Evolutionary conservation across 2,329 filamentous ascomycete genomes (phyloP), one percentile per base, ranked within the genome.

Genomic region (Fusarium protoensiforme): DNA sequence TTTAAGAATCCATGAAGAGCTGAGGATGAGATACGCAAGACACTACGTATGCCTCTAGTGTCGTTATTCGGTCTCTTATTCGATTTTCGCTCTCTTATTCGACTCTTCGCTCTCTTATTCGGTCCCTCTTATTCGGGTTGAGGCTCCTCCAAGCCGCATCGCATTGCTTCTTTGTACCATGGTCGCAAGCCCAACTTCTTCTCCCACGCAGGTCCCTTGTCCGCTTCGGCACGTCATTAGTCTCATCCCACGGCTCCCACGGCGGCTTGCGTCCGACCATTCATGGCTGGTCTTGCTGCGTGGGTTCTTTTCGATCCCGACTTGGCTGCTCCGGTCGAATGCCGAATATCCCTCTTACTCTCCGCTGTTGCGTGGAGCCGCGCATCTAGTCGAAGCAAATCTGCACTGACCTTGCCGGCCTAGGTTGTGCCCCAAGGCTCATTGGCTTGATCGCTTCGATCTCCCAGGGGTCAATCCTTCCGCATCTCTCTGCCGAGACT

Each of bases 41-140:
- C 27, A 43, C 11, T 39, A 46, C n/a, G 24, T 53, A 29, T 39
- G 27, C 35, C 29, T 57, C 46, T 24, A 38, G 31, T 63, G 53
- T 71, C 67, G 51, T 38, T 56, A 59, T 58, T n/a, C 39, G 31
- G 10, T 59, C 69, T 72, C 67, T 36, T 65, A 61, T 56, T 73
- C 67, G 63, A 33, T 64, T 64, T 62, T n/a, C 43, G 24, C 3
- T 63, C 68, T 72, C 66, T 72, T 72, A 69, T 72, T 72, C 69
- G 69, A 66, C 36, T 69, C 20, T 39, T 48, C 43, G 43, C 43
- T 48, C 59, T 72, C 57, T 51, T 62, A 61, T 36, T 68, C 36
- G 56, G 61, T 35, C 14, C 61, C 46, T 51, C 46, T 36, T 36
- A 62, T 54, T 33, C 43, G 43, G 24, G 16, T 62, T 53, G 59